These are phyloP conservation scores for Penicillium cataractarum DNA, from an alignment of 495 filamentous ascomycete species.

Conservation along the genomic window DNA sequence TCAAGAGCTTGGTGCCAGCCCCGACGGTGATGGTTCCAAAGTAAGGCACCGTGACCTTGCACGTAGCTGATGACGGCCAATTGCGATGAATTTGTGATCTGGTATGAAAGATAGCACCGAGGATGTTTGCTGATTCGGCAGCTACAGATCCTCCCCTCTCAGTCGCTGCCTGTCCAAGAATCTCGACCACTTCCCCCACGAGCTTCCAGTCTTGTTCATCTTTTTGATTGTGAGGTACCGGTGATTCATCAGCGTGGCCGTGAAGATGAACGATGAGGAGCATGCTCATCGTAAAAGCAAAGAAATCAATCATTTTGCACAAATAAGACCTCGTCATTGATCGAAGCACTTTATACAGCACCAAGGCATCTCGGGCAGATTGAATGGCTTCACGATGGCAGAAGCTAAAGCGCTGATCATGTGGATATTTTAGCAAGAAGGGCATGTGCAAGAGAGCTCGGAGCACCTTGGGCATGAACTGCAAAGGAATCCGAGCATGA, in stretches of 20 bases:
- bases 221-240: conserved; percentile 32
- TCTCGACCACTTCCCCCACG: conserved; percentile 43
- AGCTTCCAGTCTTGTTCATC: conserved; percentile 51
- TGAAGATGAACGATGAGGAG: conserved; percentile 52
- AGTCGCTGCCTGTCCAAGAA: conserved; percentile 42
- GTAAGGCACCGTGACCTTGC: conserved; percentile 48
- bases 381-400: conserved; percentile 48
- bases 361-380: conserved; percentile 50
- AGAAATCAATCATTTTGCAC: conserved; percentile 59
- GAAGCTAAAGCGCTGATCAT: conserved; percentile 43
- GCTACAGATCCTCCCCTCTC: conserved; percentile 53
- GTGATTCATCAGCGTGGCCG: conserved; percentile 38
- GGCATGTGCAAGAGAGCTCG: conserved; percentile 56
- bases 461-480: conserved; percentile 51
- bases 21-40: conserved; percentile 48
- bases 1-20: conserved; percentile 34
- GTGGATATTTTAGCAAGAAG: conserved; percentile 55
- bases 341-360: conserved; percentile 48
- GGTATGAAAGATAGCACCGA: conserved; percentile 39
- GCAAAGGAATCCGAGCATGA: conserved; percentile 42
- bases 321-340: conserved; percentile 39
- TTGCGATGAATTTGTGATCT: conserved; percentile 9
- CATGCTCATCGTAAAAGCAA: conserved; percentile 56
- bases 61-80: conserved; percentile 11
- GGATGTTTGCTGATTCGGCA: conserved; percentile 46